A percentile compares a stretch with the other conserved stretches of the same genome.
These are phyloP conservation scores for Aspergillus panamensis DNA, from an alignment of 495 filamentous ascomycete genomes.

Conservation along the genomic window DNA sequence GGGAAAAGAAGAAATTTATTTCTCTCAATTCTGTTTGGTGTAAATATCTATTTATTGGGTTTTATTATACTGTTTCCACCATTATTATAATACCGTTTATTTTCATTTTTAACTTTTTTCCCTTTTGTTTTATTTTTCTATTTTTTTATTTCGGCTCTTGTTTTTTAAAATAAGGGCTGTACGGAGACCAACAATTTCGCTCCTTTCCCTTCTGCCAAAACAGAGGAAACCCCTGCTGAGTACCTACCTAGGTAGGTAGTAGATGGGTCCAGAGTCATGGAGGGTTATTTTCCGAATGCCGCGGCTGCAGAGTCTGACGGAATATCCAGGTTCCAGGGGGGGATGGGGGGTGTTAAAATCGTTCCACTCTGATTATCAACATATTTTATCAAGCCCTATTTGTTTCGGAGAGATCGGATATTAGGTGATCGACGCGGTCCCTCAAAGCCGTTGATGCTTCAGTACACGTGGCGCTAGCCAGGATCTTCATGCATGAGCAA, in stretches of 20 bases:
- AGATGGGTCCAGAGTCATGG: slow-evolving; percentile 10
- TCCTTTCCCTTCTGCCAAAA: not conserved
- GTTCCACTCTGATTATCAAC: slow-evolving; percentile 12
- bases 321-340: slow-evolving; percentile 1
- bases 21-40: not conserved
- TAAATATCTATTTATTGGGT: slow-evolving; percentile 5
- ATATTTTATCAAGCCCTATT: slow-evolving; percentile 12
- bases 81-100: slow-evolving; percentile 8
- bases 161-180: slow-evolving; percentile 13
- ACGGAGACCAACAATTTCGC: slow-evolving; percentile 13
- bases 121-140: not conserved
- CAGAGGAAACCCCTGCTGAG: slow-evolving; percentile 2
- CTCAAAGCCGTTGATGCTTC: slow-evolving; percentile 46
- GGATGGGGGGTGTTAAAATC: slow-evolving; percentile 8
- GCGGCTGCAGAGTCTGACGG: slow-evolving; percentile 19
- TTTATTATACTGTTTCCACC: not conserved
- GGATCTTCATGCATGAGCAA: slow-evolving; percentile 42
- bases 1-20: slow-evolving; percentile 8
- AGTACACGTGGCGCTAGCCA: slow-evolving; percentile 45
- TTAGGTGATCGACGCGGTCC: slow-evolving; percentile 45
- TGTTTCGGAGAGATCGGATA: slow-evolving; percentile 29
- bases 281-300: slow-evolving; percentile 10
- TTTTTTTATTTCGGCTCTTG: not conserved
- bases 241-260: no score
- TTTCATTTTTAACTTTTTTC: not conserved